Percentiles rank a stretch among this genome's conserved stretches.
Conservation (phyloP, 768 basidiomycete genomes). For the Punctularia strigosozonata region DNA sequence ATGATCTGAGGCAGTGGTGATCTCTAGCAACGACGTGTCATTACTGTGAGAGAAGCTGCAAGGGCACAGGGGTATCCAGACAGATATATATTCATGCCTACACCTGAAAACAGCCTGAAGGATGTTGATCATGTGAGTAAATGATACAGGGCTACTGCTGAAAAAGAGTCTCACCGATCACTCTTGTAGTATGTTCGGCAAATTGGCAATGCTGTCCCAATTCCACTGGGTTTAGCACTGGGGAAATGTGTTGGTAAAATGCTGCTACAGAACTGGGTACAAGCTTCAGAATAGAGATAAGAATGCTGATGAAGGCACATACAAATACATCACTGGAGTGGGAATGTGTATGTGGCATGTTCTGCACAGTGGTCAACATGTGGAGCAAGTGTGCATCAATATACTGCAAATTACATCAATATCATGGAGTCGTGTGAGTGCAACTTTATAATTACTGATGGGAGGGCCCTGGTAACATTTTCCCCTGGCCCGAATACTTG, state of each 20-base stretch:
- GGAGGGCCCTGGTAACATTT: no score
- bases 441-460: no score
- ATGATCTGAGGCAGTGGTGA: background rate
- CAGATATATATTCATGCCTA: constrained; percentile 46
- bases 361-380: no score
- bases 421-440: no score
- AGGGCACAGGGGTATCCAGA: constrained; percentile 76
- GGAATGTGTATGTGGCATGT: no score
- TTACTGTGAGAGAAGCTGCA: constrained; percentile 57
- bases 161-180: constrained; percentile 2
- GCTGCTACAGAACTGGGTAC: constrained; percentile 35
- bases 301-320: no score
- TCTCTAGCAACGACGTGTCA: constrained; percentile 55
- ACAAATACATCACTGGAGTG: no score
- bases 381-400: no score
- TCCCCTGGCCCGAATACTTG: no score
- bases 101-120: constrained; percentile 20
- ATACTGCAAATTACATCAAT: no score
- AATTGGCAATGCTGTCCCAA: constrained; percentile 73
- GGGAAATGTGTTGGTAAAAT: constrained; percentile 35
- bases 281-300: no score
- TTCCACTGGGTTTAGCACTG: constrained; percentile 54
- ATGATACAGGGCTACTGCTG: background rate
- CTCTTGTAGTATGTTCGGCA: constrained; percentile 25
- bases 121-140: constrained; percentile 40